A percentile compares a stretch with the other conserved stretches of the same genome.
Conservation (phyloP, 1,284 basidiomycete species). For the Malassezia sympodialis region DNA sequence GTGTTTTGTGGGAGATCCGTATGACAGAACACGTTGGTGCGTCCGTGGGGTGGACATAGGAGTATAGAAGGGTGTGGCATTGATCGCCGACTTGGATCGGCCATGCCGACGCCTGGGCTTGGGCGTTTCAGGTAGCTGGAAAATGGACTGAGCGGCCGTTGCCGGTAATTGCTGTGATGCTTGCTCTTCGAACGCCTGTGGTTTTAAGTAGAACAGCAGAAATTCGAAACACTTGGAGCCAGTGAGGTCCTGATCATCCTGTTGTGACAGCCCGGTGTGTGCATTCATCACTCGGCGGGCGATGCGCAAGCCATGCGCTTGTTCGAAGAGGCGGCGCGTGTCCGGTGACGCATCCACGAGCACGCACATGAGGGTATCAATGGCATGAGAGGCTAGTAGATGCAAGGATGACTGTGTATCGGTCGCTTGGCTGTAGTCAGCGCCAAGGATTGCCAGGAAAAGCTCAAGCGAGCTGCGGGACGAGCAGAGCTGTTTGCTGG, state of each 20-base stretch:
- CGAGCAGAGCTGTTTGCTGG: slow-evolving; percentile 16
- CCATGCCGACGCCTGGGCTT: slow-evolving; percentile 4
- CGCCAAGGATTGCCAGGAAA: slow-evolving; percentile 6
- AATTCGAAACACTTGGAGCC: slow-evolving; percentile 16
- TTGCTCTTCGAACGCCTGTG: slow-evolving; percentile 14
- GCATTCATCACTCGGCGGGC: slow-evolving; percentile 13
- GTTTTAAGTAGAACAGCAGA: slow-evolving; percentile 14
- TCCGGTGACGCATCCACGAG: slow-evolving; percentile 11
- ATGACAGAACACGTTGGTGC: slow-evolving; percentile 8
- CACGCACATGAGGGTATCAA: slow-evolving; percentile 19
- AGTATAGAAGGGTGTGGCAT: slow-evolving; percentile 9
- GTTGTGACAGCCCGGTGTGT: background rate
- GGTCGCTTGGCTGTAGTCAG: slow-evolving; percentile 2
- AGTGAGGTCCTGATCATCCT: background rate
- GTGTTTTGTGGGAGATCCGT: slow-evolving; percentile 13
- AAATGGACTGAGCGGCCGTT: background rate
- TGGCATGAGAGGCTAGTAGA: slow-evolving; percentile 12
- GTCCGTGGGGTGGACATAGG: slow-evolving; percentile 4
- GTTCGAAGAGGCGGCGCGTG: slow-evolving; percentile 12
- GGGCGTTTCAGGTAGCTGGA: slow-evolving; percentile 3
- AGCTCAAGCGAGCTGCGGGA: slow-evolving; percentile 9
- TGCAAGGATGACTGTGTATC: slow-evolving; percentile 1
- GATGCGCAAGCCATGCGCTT: slow-evolving; percentile 10
- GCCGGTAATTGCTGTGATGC: background rate
- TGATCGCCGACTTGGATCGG: slow-evolving; percentile 4